Percentiles rank a stretch among this genome's conserved stretches.
Evolutionary conservation across 2,329 filamentous ascomycete genomes (phyloP).

Genomic region (Trichoderma sp.): DNA sequence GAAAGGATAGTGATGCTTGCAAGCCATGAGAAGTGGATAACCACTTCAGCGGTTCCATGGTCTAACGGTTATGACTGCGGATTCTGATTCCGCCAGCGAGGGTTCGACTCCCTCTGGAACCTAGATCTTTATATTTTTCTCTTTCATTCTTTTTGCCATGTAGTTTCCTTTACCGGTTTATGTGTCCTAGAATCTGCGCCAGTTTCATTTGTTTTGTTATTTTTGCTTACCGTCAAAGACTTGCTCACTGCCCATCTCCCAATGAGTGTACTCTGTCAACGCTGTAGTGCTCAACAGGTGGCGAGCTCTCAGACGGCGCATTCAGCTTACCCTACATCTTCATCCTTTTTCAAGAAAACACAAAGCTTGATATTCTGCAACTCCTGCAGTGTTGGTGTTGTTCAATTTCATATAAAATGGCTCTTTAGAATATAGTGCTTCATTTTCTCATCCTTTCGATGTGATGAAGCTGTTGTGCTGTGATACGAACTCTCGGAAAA

Average conservation of each 20-base stretch:
- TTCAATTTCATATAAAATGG: neutral
- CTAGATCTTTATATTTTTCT: constrained; percentile 19
- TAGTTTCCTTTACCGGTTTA: too few relatives aligned
- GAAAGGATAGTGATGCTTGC: fast-evolving
- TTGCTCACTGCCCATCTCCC: too few relatives aligned
- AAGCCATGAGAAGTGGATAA: constrained; percentile 28
- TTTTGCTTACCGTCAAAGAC: too few relatives aligned
- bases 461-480: too few relatives aligned
- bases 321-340: neutral
- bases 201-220: too few relatives aligned
- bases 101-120: constrained; percentile 38
- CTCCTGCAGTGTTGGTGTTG: neutral
- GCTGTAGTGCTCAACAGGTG: too few relatives aligned
- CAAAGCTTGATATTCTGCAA: neutral
- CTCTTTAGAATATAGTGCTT: neutral
- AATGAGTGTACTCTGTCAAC: too few relatives aligned
- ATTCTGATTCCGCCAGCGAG: constrained; percentile 39
- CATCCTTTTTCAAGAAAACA: neutral
- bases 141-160: neutral
- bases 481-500: neutral
- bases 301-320: neutral
- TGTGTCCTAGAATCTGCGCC: too few relatives aligned
- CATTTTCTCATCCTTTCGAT: neutral
- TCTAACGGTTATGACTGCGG: constrained; percentile 40
- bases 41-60: constrained; percentile 33